Evolutionary conservation across 2,329 filamentous ascomycete genomes (phyloP), one percentile per base, ranked within the genome.

Genomic region (Penicillium palitans): DNA sequence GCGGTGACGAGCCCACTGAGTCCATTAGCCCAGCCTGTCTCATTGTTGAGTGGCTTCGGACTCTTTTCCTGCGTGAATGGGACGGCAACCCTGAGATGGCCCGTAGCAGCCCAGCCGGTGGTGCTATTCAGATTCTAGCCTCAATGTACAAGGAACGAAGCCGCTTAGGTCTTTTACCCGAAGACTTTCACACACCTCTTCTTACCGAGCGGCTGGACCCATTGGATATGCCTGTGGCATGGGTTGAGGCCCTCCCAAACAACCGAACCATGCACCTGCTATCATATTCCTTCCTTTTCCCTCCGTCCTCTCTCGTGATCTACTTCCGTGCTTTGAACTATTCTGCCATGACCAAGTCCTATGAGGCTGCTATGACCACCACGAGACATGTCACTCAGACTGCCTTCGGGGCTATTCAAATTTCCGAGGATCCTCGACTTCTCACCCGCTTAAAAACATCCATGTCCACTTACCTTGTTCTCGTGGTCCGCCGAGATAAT

Each of bases 301-400:
- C 83, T 21, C 83, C 87, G 0, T 82, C 87, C 0, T 85, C 86
- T 1, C 78, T 96, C 3, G 88, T 96, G 3, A 87, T 86, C 0
- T 96, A 92, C 71, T 97, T 98, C 72, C 87, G 93, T 19, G 86
- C 91, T 4, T 87, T 96, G 68, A 97, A 96, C 70, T 91, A 95
- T 68, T 86, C 90, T 0, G 84, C 84, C 17, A 98, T 98, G 93
- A 90, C 88, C 64, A 85, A 87, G 58, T 84, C 88, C 17, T 92
- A 88, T 66, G 90, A 95, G 68, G 83, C 87, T 62, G 86, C 90
- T 0, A 76, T 79, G 67, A 77, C 77, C 4, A 77, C 76, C 17
- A 76, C 77, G 29, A 71, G 77, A 45, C 76, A 82, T 59, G 74
- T 79, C 19, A 75, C 73, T 2, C 76, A 79, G 58, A 79, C 80